Conservation (phyloP, 169 alveolate genomes). For the Prorocentrum cordatum region DNA sequence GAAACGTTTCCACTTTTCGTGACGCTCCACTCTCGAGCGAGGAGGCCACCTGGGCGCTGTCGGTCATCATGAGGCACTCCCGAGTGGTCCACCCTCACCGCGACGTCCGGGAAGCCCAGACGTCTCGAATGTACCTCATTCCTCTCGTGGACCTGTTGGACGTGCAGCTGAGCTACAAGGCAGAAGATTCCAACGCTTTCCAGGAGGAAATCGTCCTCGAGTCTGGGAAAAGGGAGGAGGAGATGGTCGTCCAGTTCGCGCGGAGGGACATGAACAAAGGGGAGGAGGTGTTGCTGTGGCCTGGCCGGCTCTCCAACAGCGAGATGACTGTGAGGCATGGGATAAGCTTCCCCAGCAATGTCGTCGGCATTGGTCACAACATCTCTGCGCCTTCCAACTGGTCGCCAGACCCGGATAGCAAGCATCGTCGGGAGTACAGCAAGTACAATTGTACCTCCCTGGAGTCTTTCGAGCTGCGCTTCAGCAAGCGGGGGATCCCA, state of each 20-base stretch:
- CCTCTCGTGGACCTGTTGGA: slow-evolving; percentile 26
- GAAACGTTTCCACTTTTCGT: slow-evolving; percentile 13
- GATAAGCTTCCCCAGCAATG: slow-evolving; percentile 2
- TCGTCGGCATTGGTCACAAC: slow-evolving; percentile 40
- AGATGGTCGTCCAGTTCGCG: slow-evolving; percentile 44
- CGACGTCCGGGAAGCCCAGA: background rate
- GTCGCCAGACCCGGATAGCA: background rate
- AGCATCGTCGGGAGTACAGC: background rate
- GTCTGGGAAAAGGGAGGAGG: slow-evolving; percentile 10
- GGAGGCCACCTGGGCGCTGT: slow-evolving; percentile 37
- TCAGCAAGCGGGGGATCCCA: background rate
- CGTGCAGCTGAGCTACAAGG: slow-evolving; percentile 1
- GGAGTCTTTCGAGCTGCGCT: slow-evolving; percentile 57
- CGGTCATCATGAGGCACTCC: slow-evolving; percentile 53
- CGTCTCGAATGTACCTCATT: slow-evolving; percentile 24
- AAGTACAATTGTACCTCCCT: slow-evolving; percentile 35
- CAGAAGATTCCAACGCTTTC: slow-evolving; percentile 18
- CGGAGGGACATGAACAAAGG: slow-evolving; percentile 61
- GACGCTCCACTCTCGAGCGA: background rate
- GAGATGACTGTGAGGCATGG: slow-evolving; percentile 63
- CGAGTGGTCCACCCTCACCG: slow-evolving; percentile 53
- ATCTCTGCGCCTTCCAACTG: slow-evolving; percentile 41
- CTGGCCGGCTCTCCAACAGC: slow-evolving; percentile 38
- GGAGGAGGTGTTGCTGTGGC: slow-evolving; percentile 48
- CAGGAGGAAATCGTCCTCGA: slow-evolving; percentile 40